Evolutionary conservation across 202 grass and related monocot genomes (phyloP).

Genomic region (Setaria italica): DNA sequence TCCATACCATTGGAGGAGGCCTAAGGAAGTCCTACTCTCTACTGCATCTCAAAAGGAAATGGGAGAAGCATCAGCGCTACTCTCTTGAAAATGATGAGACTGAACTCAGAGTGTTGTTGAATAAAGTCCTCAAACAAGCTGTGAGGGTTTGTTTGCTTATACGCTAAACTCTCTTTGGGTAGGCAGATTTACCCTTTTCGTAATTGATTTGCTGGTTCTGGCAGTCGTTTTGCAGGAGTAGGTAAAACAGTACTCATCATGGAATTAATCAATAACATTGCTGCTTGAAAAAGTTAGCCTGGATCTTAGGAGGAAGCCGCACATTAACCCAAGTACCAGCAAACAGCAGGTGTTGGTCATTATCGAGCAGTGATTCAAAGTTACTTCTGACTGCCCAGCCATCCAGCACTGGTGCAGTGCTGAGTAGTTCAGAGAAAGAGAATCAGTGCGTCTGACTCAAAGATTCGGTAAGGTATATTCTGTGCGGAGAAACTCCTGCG

Average conservation of each 20-base stretch:
- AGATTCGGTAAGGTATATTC: background rate
- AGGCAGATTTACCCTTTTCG: background rate
- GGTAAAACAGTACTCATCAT: too few relatives aligned
- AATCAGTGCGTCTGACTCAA: background rate
- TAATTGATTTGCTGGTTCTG: background rate
- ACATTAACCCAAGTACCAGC: background rate
- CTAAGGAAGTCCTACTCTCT: background rate
- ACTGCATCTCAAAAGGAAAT: background rate
- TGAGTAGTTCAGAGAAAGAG: background rate
- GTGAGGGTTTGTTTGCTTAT: too few relatives aligned
- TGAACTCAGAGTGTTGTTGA: background rate
- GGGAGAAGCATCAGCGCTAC: background rate
- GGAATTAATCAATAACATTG: too few relatives aligned
- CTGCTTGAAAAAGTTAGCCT: too few relatives aligned
- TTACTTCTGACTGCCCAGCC: background rate
- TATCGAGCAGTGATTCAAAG: background rate
- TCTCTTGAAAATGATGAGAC: background rate
- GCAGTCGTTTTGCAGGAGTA: background rate
- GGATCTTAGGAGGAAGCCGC: background rate
- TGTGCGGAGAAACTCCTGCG: background rate
- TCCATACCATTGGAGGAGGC: too few relatives aligned
- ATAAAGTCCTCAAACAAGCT: too few relatives aligned
- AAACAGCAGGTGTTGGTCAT: background rate
- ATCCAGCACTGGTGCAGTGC: background rate
- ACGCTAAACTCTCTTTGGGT: background rate